A percentile compares a stretch with the other conserved stretches of the same genome.
Evolutionary conservation across 768 basidiomycete genomes (phyloP).

Genomic region (Suillus hirtellus): DNA sequence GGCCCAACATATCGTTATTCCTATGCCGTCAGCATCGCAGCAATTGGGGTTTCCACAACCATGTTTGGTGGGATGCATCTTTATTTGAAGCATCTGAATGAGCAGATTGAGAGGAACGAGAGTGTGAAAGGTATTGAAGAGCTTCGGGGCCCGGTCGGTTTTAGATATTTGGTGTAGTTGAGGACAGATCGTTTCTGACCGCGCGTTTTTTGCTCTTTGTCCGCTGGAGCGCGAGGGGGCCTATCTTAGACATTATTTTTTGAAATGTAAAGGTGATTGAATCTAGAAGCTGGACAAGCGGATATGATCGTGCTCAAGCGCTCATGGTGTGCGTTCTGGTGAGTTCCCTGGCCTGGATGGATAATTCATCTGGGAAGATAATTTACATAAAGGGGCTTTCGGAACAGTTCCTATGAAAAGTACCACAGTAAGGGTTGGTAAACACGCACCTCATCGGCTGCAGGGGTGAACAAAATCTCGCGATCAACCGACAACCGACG

Average conservation of each 20-base stretch:
- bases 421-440: not conserved
- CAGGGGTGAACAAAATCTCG: no score
- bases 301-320: no score
- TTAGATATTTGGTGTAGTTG: slow-evolving; percentile 2
- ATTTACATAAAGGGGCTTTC: not conserved
- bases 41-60: not conserved
- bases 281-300: no score
- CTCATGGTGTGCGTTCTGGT: not conserved
- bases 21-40: slow-evolving; percentile 66
- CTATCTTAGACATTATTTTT: not conserved
- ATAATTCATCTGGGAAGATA: not conserved
- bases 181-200: not conserved
- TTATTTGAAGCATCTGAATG: not conserved
- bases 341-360: not conserved
- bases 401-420: not conserved
- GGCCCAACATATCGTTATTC: slow-evolving; percentile 66
- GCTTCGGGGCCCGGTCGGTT: not conserved
- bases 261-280: not conserved
- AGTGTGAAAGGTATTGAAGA: not conserved
- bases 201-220: not conserved
- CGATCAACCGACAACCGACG: no score
- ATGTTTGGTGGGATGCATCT: not conserved
- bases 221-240: not conserved
- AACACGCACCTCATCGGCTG: no score
- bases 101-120: not conserved